Conservation (phyloP, 2,329 filamentous ascomycete species). For the Chrysosporium queenslandicum region DNA sequence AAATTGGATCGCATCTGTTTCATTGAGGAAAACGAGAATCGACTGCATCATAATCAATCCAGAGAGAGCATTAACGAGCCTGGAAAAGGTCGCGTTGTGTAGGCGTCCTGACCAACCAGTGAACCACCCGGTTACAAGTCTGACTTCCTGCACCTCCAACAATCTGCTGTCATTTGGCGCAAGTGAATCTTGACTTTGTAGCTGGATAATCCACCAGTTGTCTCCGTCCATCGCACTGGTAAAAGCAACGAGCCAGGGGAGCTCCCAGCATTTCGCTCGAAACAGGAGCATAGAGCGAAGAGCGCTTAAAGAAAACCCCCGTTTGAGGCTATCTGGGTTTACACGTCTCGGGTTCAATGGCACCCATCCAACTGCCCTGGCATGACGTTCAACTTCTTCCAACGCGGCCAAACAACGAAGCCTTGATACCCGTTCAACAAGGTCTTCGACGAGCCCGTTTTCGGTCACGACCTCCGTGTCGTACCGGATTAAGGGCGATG, state of each 20-base stretch:
- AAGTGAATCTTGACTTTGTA: slow-evolving; percentile 10
- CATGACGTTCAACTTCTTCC: slow-evolving; percentile 32
- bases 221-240: slow-evolving; percentile 63
- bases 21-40: slow-evolving; percentile 20
- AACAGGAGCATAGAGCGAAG: slow-evolving; percentile 63
- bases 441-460: slow-evolving; percentile 35
- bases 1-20: slow-evolving; percentile 12
- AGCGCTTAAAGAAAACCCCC: slow-evolving; percentile 54
- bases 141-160: slow-evolving; percentile 21
- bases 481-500: slow-evolving; percentile 45
- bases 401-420: slow-evolving; percentile 33
- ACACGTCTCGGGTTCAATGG: slow-evolving; percentile 29
- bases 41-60: slow-evolving; percentile 13
- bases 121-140: slow-evolving; percentile 25
- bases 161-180: slow-evolving; percentile 4
- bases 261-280: slow-evolving; percentile 56
- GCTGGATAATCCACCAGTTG: slow-evolving; percentile 61
- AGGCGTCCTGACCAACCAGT: slow-evolving; percentile 18
- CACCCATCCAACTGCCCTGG: slow-evolving; percentile 29
- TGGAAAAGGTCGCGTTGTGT: slow-evolving; percentile 27
- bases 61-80: slow-evolving; percentile 26
- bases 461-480: slow-evolving; percentile 56
- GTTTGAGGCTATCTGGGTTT: slow-evolving; percentile 40
- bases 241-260: slow-evolving; percentile 62
- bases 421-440: slow-evolving; percentile 30